Conservation (phyloP, 768 basidiomycete species). For the Agrocybe praecox region DNA sequence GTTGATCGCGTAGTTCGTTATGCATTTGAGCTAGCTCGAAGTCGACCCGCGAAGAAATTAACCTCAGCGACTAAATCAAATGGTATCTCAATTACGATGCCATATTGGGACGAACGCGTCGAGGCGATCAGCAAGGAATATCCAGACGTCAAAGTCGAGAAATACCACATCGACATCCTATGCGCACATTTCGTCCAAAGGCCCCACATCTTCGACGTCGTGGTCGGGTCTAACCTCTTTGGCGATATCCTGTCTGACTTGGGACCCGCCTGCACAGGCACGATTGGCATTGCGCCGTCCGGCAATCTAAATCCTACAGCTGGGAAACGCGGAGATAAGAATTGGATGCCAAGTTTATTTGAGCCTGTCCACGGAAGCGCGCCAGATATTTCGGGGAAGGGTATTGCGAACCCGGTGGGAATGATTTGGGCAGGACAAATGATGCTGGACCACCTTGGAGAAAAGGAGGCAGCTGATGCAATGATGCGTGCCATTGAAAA, state of each 20-base stretch:
- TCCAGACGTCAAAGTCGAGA: conserved; percentile 50
- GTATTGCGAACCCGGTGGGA: conserved; percentile 56
- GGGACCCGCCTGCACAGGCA: conserved; percentile 54
- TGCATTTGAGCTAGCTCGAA: conserved; percentile 53
- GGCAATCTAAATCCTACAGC: conserved; percentile 48
- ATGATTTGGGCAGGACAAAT: conserved; percentile 62
- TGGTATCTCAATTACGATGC: conserved; percentile 50
- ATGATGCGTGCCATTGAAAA: conserved; percentile 43
- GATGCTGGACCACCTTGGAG: conserved; percentile 48
- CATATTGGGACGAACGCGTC: conserved; percentile 49
- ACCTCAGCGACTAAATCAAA: conserved; percentile 58
- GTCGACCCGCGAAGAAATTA: conserved; percentile 48
- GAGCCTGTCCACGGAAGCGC: conserved; percentile 62
- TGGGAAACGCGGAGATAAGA: conserved; percentile 24
- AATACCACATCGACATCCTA: conserved; percentile 55
- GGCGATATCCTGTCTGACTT: conserved; percentile 61
- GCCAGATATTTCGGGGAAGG: conserved; percentile 57
- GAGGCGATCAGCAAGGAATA: conserved; percentile 52
- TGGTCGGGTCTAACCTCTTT: conserved; percentile 56
- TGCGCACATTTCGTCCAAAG: conserved; percentile 45
- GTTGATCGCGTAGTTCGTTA: conserved; percentile 52
- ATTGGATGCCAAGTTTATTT: conserved; percentile 50
- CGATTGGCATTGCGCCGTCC: conserved; percentile 59
- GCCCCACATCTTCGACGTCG: conserved; percentile 57
- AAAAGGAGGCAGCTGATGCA: conserved; percentile 38